phyloP scores from a whole-genome alignment of 306 rosid species.

The Inga laurina region DNA sequence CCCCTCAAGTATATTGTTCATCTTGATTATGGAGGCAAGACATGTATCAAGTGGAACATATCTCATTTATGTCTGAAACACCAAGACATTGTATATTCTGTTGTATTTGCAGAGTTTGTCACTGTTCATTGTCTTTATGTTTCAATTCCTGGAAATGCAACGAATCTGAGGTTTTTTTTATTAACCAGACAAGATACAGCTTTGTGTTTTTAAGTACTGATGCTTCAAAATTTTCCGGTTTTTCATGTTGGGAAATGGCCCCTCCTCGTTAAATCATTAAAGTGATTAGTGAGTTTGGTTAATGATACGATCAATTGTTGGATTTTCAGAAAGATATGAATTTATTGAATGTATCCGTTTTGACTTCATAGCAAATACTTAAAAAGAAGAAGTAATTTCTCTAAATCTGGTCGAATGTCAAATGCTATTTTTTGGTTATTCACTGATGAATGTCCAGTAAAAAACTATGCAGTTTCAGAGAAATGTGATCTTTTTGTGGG shows the following conservation, averaged over 20 bases:
- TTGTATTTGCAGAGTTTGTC: not conserved
- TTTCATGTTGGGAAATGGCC: not conserved
- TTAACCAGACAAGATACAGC: not conserved
- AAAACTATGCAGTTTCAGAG: not conserved
- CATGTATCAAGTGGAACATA: not conserved
- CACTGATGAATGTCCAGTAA: not conserved
- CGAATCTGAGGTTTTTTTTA: not conserved
- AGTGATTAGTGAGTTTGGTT: not conserved
- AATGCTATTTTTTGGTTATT: not conserved
- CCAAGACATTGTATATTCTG: not conserved
- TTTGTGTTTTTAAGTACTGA: not conserved
- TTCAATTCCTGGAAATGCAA: not conserved
- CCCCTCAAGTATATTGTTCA: not conserved
- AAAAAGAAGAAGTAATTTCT: not conserved
- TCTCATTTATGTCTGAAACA: not conserved
- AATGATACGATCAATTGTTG: not conserved
- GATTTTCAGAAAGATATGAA: not conserved
- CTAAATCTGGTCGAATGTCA: not conserved
- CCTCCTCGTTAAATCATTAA: not conserved
- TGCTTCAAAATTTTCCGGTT: not conserved
- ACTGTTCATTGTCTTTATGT: not conserved
- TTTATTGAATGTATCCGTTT: not conserved
- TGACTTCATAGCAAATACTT: not conserved
- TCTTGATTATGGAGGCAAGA: not conserved
- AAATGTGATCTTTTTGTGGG: not conserved